Conservation (phyloP, 2,329 filamentous ascomycete genomes). For the Exophiala calicioides region DNA sequence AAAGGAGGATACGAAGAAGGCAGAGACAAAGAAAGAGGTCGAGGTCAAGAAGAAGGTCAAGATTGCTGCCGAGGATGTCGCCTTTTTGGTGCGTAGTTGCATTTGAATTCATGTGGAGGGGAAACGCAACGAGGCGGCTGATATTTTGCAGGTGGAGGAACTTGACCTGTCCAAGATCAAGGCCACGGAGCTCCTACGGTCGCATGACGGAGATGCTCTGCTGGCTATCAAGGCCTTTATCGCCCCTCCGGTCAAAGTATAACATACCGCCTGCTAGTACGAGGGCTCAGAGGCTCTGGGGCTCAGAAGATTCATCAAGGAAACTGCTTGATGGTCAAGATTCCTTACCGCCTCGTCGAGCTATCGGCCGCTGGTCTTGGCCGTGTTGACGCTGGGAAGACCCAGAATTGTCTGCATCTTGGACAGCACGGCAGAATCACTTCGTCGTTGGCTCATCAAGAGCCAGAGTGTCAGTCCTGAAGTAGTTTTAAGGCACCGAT, state of each 20-base stretch:
- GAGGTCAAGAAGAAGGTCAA: slow-evolving; percentile 47
- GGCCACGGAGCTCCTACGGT: slow-evolving; percentile 49
- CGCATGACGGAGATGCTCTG: slow-evolving; percentile 47
- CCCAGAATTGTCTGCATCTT: too few species aligned
- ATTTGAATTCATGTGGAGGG: not conserved
- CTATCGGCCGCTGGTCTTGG: too few species aligned
- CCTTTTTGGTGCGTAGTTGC: slow-evolving; percentile 46
- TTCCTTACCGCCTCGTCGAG: too few species aligned
- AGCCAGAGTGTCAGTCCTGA: too few species aligned
- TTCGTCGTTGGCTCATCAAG: too few species aligned
- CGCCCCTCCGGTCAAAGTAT: slow-evolving; percentile 30
- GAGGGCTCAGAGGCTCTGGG: too few species aligned
- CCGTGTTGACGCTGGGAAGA: too few species aligned
- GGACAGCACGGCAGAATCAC: too few species aligned
- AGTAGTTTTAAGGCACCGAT: too few species aligned
- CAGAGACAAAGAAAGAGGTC: slow-evolving; percentile 36
- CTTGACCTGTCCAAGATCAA: slow-evolving; percentile 49
- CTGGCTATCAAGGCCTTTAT: slow-evolving; percentile 47
- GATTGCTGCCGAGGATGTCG: slow-evolving; percentile 48
- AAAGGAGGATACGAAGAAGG: slow-evolving; percentile 34
- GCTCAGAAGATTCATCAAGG: too few species aligned
- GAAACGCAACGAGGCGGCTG: not conserved
- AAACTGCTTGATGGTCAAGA: too few species aligned
- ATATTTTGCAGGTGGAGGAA: slow-evolving; percentile 41
- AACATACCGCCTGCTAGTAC: too few species aligned